Conservation (phyloP, 352 stramenopile genomes). For the Plasmopara muralis region DNA sequence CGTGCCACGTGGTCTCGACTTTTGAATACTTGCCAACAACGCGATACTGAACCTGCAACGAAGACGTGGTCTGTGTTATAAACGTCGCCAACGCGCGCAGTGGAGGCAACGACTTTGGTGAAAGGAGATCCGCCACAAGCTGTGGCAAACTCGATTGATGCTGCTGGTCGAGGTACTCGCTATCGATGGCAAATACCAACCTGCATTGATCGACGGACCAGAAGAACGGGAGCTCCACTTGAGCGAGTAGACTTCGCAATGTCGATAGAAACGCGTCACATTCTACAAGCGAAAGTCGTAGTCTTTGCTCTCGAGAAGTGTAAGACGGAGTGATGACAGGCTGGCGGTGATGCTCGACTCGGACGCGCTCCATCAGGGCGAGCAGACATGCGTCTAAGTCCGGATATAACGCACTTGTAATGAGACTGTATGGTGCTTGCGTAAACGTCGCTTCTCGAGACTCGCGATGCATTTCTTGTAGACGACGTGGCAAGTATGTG, state of each 20-base stretch:
- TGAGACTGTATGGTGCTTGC: constrained; percentile 21
- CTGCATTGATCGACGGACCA: constrained; percentile 44
- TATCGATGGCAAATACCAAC: constrained; percentile 59
- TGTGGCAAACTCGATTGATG: constrained; percentile 1
- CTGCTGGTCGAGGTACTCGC: constrained; percentile 41
- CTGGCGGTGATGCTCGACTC: constrained; percentile 18
- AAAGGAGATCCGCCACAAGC: no score
- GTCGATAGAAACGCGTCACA: constrained; percentile 39
- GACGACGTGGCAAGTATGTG: constrained; percentile 2
- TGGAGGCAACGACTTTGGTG: no score
- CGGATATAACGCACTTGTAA: constrained; percentile 35
- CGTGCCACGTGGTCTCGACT: constrained; percentile 44
- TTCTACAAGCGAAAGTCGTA: constrained; percentile 44
- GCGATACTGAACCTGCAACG: constrained; percentile 51
- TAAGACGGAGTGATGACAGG: constrained; percentile 2
- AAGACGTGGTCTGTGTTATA: constrained; percentile 48
- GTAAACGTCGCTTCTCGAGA: constrained; percentile 25
- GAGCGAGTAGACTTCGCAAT: constrained; percentile 34
- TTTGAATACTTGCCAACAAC: constrained; percentile 44
- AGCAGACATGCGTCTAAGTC: constrained; percentile 31
- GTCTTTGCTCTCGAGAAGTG: constrained; percentile 16
- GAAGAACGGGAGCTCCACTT: constrained; percentile 53
- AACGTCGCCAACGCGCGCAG: constrained; percentile 27
- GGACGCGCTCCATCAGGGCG: constrained; percentile 27
- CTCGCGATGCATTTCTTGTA: constrained; percentile 14